A percentile compares a stretch with the other conserved stretches of the same genome.
Conservation (phyloP, 768 basidiomycete species). For the Naganishia vaughanmartiniae region DNA sequence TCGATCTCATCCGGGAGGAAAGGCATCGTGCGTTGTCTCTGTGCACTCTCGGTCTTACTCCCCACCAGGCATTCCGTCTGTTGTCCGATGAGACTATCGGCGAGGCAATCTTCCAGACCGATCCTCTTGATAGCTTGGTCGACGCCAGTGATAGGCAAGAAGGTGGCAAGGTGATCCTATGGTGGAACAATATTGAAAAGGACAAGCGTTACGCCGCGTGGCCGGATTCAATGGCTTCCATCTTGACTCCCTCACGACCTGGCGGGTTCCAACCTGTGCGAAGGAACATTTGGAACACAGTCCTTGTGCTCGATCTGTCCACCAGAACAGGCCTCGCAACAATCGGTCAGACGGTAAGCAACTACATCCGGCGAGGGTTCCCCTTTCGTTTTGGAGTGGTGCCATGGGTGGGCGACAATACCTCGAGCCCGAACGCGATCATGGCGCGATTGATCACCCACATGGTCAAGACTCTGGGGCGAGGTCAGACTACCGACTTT, state of each 20-base stretch:
- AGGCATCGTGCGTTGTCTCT: conserved; percentile 63
- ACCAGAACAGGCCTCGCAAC: conserved; percentile 62
- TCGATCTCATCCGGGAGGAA: conserved; percentile 73
- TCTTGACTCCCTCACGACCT: conserved; percentile 74
- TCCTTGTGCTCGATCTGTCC: conserved; percentile 78
- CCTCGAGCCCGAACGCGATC: conserved; percentile 48
- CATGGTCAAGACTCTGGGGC: conserved; percentile 63
- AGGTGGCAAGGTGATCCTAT: conserved; percentile 69
- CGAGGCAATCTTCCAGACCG: conserved; percentile 57
- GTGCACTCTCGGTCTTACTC: conserved; percentile 62
- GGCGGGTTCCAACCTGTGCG: conserved; percentile 73
- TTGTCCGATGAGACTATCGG: conserved; percentile 66
- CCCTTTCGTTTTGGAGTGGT: conserved; percentile 85
- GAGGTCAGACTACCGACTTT: conserved; percentile 64
- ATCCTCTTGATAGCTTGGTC: conserved; percentile 68
- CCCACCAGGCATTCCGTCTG: conserved; percentile 68
- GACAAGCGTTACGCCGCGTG: conserved; percentile 59
- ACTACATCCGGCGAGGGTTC: conserved; percentile 68
- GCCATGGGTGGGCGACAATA: conserved; percentile 60
- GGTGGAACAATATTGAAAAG: conserved; percentile 88
- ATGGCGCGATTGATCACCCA: conserved; percentile 75
- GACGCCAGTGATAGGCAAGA: conserved; percentile 86
- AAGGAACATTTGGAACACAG: conserved; percentile 76
- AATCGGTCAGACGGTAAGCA: conserved; percentile 64
- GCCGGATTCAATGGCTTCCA: conserved; percentile 33